Conservation (phyloP, 768 basidiomycete species). For the Lactarius sanguifluus region DNA sequence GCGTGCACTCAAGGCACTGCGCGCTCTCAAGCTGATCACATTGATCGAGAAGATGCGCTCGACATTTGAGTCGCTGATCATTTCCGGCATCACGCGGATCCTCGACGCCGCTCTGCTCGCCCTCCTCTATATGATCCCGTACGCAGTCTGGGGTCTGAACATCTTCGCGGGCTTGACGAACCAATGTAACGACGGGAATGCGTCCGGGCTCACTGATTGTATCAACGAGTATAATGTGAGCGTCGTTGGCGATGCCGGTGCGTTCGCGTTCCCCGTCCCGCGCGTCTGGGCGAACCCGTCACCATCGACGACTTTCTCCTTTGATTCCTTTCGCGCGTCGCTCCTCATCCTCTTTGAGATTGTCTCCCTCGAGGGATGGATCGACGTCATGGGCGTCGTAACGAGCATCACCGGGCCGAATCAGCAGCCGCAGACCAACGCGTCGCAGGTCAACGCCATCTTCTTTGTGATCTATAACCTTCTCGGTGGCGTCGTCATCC, state of each 20-base stretch:
- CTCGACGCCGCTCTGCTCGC: constrained; percentile 88
- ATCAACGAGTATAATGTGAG: constrained; percentile 70
- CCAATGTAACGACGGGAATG: constrained; percentile 71
- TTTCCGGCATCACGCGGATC: constrained; percentile 82
- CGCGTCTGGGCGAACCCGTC: constrained; percentile 88
- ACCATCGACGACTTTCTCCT: constrained; percentile 81
- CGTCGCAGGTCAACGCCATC: constrained; percentile 78
- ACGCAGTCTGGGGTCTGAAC: constrained; percentile 91
- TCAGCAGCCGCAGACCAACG: constrained; percentile 69
- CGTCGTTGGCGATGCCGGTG: constrained; percentile 49
- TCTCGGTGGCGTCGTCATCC: constrained; percentile 84
- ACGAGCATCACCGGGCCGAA: constrained; percentile 73
- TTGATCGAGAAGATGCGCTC: constrained; percentile 82
- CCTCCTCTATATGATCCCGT: constrained; percentile 88
- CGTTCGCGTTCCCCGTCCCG: constrained; percentile 73
- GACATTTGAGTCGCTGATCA: constrained; percentile 84
- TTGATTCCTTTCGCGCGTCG: constrained; percentile 81
- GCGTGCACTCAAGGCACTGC: constrained; percentile 81
- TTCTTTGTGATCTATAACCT: constrained; percentile 93
- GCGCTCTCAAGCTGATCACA: constrained; percentile 87
- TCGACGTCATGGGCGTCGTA: constrained; percentile 84
- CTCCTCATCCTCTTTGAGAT: constrained; percentile 94
- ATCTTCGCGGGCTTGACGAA: constrained; percentile 88
- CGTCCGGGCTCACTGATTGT: constrained; percentile 61
- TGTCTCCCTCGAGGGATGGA: constrained; percentile 94